These are phyloP conservation scores for Brassica incana DNA, from an alignment of 345 rosid genomes.

Conservation along the genomic window DNA sequence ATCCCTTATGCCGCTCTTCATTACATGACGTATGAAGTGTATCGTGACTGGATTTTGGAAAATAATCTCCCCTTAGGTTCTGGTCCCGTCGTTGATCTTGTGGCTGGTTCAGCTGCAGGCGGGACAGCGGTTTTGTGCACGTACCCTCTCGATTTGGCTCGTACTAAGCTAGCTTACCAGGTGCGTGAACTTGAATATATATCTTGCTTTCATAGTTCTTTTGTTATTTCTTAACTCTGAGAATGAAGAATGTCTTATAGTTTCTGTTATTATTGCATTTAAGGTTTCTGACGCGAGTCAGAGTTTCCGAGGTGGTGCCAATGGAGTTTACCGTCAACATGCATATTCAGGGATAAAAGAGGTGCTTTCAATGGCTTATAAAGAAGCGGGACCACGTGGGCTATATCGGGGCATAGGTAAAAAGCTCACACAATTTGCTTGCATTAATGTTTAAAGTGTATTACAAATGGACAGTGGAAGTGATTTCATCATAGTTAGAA, in stretches of 20 bases:
- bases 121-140: constrained; percentile 98
- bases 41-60: constrained; percentile 83
- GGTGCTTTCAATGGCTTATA: constrained; percentile 71
- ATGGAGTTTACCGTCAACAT: constrained; percentile 50
- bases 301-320: constrained; percentile 43
- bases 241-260: neutral
- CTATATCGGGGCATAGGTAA: constrained; percentile 91
- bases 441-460: constrained; percentile 6
- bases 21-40: constrained; percentile 93
- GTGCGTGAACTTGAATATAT: constrained; percentile 39
- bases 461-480: neutral
- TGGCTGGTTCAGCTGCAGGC: constrained; percentile 95
- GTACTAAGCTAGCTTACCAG: constrained; percentile 98
- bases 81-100: constrained; percentile 84
- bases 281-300: constrained; percentile 59
- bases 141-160: constrained; percentile 93
- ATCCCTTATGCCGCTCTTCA: constrained; percentile 96
- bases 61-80: constrained; percentile 70
- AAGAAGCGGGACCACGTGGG: constrained; percentile 79
- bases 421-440: neutral
- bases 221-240: neutral
- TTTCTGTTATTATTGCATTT: constrained; percentile 23
- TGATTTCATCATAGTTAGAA: neutral
- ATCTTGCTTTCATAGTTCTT: neutral
- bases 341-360: constrained; percentile 71